Conservation (phyloP, 1,284 basidiomycete species). For the Anthracocystis setariae region DNA sequence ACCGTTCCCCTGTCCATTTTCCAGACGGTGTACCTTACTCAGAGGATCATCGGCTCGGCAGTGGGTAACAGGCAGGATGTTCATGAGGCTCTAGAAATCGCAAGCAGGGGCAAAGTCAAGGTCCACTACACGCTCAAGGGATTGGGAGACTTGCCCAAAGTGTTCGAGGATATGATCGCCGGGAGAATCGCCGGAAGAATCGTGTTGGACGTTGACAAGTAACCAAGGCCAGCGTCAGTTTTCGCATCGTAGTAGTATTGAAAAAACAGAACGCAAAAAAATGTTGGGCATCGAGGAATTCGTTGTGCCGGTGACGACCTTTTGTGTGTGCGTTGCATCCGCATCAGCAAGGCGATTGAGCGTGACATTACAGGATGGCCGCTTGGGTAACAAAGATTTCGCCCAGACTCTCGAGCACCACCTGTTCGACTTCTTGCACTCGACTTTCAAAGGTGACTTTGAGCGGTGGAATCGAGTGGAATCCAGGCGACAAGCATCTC, state of each 20-base stretch:
- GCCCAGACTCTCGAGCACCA: constrained; percentile 20
- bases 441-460: constrained; percentile 4
- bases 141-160: constrained; percentile 72
- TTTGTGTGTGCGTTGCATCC: too few relatives aligned
- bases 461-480: constrained; percentile 15
- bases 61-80: constrained; percentile 72
- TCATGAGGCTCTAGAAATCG: constrained; percentile 74
- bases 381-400: constrained; percentile 19
- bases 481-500: constrained; percentile 28
- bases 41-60: constrained; percentile 79
- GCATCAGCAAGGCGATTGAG: too few relatives aligned
- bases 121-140: constrained; percentile 72
- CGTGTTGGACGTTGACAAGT: constrained; percentile 72
- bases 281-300: too few relatives aligned
- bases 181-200: constrained; percentile 76
- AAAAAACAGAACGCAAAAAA: not conserved
- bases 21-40: constrained; percentile 72
- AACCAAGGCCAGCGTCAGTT: not conserved
- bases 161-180: constrained; percentile 72
- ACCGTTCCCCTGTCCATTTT: constrained; percentile 78
- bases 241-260: too few relatives aligned
- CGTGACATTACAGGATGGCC: constrained; percentile 2
- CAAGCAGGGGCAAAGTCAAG: constrained; percentile 76
- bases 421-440: not conserved
- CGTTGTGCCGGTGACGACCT: too few relatives aligned